A percentile compares a stretch with the other conserved stretches of the same genome.
These are phyloP conservation scores for Apodospora peruviana DNA, from an alignment of 495 filamentous ascomycete genomes.

Conservation along the genomic window DNA sequence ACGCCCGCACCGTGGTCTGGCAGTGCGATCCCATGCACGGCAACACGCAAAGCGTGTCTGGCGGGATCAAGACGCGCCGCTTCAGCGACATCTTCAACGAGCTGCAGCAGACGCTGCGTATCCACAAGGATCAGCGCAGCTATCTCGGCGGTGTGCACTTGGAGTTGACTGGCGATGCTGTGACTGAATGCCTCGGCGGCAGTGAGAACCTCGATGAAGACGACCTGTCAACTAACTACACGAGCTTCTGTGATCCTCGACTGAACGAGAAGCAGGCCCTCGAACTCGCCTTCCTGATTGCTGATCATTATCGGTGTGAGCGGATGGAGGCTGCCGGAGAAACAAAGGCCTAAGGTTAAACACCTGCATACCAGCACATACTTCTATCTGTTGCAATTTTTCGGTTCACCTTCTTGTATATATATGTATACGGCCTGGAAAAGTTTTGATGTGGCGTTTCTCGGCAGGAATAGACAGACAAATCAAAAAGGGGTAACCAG, in stretches of 20 bases:
- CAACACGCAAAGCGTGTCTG: conserved; percentile 60
- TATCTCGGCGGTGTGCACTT: conserved; percentile 92
- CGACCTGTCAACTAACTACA: conserved; percentile 82
- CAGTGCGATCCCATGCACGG: conserved; percentile 99
- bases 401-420: no score
- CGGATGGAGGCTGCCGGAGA: conserved; percentile 10
- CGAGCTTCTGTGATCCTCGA: conserved; percentile 89
- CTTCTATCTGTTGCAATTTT: no score
- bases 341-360: no score
- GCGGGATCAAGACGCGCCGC: conserved; percentile 79
- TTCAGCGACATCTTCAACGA: conserved; percentile 85
- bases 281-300: conserved; percentile 89
- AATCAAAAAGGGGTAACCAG: no score
- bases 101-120: conserved; percentile 67
- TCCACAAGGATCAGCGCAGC: conserved; percentile 76
- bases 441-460: no score
- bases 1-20: conserved; percentile 81
- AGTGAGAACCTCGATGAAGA: conserved; percentile 83
- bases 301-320: conserved; percentile 61
- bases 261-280: conserved; percentile 97
- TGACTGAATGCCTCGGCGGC: conserved; percentile 93
- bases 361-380: no score
- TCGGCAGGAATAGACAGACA: no score
- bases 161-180: conserved; percentile 90
- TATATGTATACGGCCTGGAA: no score